Conservation (phyloP, 1,284 basidiomycete genomes). For the Cutaneotrichosporon sp. region DNA sequence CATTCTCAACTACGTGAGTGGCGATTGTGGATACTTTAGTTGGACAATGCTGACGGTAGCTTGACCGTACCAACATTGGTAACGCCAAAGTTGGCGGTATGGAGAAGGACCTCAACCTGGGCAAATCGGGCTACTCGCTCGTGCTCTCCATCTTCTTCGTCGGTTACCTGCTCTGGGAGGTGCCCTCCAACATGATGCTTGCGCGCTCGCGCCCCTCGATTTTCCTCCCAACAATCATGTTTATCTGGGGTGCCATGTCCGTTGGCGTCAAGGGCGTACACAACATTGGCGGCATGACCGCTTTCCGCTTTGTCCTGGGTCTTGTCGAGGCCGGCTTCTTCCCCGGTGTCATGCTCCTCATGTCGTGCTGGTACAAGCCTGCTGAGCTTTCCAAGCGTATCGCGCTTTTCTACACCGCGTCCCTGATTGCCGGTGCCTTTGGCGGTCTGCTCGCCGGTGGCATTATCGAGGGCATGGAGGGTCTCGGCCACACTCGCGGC, state of each 20-base stretch:
- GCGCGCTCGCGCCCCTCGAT: slow-evolving; percentile 11
- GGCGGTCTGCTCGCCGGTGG: slow-evolving; percentile 43
- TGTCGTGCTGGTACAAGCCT: slow-evolving; percentile 45
- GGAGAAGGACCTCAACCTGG: slow-evolving; percentile 39
- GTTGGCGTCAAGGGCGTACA: slow-evolving; percentile 18
- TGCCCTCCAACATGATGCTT: slow-evolving; percentile 45
- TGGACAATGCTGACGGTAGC: neutral
- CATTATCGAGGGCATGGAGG: slow-evolving; percentile 36
- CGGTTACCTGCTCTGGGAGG: slow-evolving; percentile 38
- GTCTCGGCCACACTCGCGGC: slow-evolving; percentile 24
- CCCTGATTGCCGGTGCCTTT: slow-evolving; percentile 36
- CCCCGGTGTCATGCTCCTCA: slow-evolving; percentile 40
- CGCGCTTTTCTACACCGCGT: slow-evolving; percentile 22
- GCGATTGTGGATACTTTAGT: neutral
- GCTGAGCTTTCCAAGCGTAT: slow-evolving; percentile 40
- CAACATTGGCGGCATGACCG: slow-evolving; percentile 16
- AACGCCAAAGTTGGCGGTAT: slow-evolving; percentile 43
- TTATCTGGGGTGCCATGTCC: slow-evolving; percentile 24
- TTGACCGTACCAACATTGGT: slow-evolving; percentile 35
- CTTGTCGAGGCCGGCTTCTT: slow-evolving; percentile 43
- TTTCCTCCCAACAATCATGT: slow-evolving; percentile 30
- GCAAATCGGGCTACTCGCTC: neutral
- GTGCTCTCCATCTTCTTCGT: slow-evolving; percentile 46
- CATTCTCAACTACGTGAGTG: slow-evolving; percentile 16
- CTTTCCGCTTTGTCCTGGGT: slow-evolving; percentile 24